phyloP scores from a whole-genome alignment of 371 early-diverging fungal species.

The Mortierella polycephala region DNA sequence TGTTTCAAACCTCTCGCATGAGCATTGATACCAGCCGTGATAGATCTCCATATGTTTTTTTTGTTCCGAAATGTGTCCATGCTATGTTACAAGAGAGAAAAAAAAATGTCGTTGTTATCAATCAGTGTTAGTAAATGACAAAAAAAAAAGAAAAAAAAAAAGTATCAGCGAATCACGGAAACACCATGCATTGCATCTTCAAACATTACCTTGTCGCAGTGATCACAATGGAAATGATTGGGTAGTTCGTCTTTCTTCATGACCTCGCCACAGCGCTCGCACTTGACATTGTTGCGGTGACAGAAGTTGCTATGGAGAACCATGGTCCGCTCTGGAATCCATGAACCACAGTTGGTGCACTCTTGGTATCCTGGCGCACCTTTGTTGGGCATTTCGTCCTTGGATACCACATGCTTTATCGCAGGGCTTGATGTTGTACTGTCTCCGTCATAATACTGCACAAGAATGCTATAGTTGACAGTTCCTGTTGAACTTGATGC shows the following conservation, averaged over 20 bases:
- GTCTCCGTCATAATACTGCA: constrained; percentile 21
- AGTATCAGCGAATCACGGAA: too few relatives aligned
- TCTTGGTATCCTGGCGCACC: constrained; percentile 58
- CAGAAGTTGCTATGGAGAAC: constrained; percentile 83
- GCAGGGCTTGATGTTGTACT: constrained; percentile 8
- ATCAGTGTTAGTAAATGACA: neutral
- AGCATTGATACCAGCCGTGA: constrained; percentile 73
- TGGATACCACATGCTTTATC: neutral
- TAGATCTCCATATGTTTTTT: constrained; percentile 74
- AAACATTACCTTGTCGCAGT: constrained; percentile 62
- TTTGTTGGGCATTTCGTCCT: constrained; percentile 41
- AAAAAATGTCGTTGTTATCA: neutral
- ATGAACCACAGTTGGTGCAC: constrained; percentile 80
- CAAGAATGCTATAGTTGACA: constrained; percentile 20
- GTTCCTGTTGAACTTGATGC: constrained; percentile 10
- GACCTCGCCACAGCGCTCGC: constrained; percentile 71
- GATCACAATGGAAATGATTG: constrained; percentile 86
- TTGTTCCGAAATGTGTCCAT: constrained; percentile 59
- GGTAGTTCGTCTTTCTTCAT: constrained; percentile 74
- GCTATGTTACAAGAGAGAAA: constrained; percentile 7
- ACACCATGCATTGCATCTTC: neutral
- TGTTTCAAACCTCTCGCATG: constrained; percentile 59
- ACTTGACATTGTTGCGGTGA: constrained; percentile 78
- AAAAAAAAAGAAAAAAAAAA: too few relatives aligned
- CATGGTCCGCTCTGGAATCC: constrained; percentile 69